Conservation (phyloP, 345 rosid genomes). For the Euphorbia lathyris region DNA sequence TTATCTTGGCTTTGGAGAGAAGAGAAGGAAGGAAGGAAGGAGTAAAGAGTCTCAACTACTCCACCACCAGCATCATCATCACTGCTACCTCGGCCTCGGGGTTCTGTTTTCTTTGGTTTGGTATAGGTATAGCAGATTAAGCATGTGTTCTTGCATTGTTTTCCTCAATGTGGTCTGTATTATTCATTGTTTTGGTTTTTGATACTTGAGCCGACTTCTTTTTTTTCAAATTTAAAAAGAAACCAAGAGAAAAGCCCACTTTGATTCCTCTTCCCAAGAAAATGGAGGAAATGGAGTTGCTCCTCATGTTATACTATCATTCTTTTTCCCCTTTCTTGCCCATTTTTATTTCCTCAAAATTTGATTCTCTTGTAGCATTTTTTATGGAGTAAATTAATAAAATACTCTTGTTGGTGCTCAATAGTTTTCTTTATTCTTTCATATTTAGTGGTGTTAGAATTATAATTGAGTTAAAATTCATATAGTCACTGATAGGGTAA, state of each 20-base stretch:
- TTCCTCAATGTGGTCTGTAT: constrained; percentile 51
- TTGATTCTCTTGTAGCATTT: not conserved
- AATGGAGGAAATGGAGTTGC: constrained; percentile 4
- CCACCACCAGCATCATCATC: too few species aligned
- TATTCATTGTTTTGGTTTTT: constrained; percentile 42
- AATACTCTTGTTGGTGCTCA: too few species aligned
- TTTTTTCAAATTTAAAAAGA: not conserved
- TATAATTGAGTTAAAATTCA: too few species aligned
- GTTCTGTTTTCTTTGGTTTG: constrained; percentile 45
- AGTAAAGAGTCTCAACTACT: constrained; percentile 35
- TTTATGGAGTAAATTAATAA: too few species aligned
- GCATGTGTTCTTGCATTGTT: constrained; percentile 84
- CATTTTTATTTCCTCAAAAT: not conserved
- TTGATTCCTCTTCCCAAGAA: constrained; percentile 27
- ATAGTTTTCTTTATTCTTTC: too few species aligned
- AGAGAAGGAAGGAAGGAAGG: constrained; percentile 22
- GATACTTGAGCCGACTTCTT: constrained; percentile 42
- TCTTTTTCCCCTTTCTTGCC: not conserved
- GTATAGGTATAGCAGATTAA: constrained; percentile 22
- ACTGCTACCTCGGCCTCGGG: constrained; percentile 57
- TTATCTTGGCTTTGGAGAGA: constrained; percentile 35
- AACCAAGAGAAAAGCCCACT: not conserved
- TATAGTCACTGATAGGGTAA: too few species aligned
- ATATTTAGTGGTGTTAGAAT: too few species aligned
- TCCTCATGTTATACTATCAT: not conserved